Evolutionary conservation across 495 filamentous ascomycete genomes (phyloP), one percentile per base, ranked within the genome.

Genomic region (Penicillium diatomitis): DNA sequence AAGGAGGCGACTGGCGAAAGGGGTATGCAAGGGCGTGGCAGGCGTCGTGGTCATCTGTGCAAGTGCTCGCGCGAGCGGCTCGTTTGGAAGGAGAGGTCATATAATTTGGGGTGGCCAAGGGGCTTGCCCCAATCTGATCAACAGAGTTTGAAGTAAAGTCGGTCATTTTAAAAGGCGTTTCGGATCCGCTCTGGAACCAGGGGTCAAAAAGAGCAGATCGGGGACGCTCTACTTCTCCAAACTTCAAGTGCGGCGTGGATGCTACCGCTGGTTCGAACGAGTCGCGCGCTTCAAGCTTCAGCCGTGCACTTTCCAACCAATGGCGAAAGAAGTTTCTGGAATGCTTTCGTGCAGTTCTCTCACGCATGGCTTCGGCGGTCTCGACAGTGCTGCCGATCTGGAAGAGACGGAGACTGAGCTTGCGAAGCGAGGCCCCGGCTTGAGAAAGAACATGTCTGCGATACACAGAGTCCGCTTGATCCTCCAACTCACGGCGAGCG

Each of bases 41-140:
- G 76, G 76, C 29, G 77, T 79, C n/a, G 74, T 77, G 5, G 75
- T 76, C 33, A 70, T 57, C 54, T 71, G 70, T 8, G 73, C 73
- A 36, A 80, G 55, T 12, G 69, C 69, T 54, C 67, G 75, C 8
- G 31, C 76, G 64, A 32, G 77, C 74, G 30, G 74, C 72, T 56
- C 76, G 66, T 58, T 75, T 81, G 4, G 79, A 81, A 32, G 80
- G 80, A 5, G 80, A 82, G 38, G 62, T 72, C 45, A 80, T 52
- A 56, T 75, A 78, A 39, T 64, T 80, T 11, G 79, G 78, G 9
- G 70, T 73, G n/a, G 61, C 58, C 27, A 80, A 47, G 4, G 77
- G 74, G 9, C 58, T 70, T n/a, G 66, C 58, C 12, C 65, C 63
- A 34, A 54, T 47, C 20, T 56, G 61, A 44, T 52, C 61, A 32